Conservation (phyloP, 805 yeast genomes). For the Saturnispora galanensis region DNA sequence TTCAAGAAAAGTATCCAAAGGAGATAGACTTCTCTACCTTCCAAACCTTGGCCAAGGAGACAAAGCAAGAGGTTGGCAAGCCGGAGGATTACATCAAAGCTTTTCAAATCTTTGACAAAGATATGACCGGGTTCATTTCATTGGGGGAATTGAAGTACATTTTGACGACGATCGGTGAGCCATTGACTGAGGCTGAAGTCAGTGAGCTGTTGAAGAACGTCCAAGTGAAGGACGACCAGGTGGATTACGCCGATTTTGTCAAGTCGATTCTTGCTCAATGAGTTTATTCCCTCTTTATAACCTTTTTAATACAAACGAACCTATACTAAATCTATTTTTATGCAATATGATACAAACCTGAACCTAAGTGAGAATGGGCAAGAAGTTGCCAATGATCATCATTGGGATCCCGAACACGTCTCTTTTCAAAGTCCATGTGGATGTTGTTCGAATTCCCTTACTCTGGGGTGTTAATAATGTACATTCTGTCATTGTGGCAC, state of each 20-base stretch:
- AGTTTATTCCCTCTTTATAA: conserved; percentile 5
- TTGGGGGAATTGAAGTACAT: conserved; percentile 95
- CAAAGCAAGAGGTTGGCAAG: conserved; percentile 78
- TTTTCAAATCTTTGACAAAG: conserved; percentile 96
- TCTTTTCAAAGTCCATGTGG: conserved; percentile 88
- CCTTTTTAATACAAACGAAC: not conserved
- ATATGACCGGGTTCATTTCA: conserved; percentile 89
- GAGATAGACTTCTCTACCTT: conserved; percentile 70
- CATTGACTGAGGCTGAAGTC: conserved; percentile 80
- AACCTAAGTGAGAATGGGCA: conserved; percentile 53
- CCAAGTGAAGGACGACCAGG: conserved; percentile 86
- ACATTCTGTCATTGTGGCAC: conserved; percentile 83
- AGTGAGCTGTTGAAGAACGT: conserved; percentile 95
- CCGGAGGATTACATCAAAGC: conserved; percentile 91
- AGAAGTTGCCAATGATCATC: conserved; percentile 91
- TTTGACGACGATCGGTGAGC: conserved; percentile 92
- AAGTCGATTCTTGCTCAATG: conserved; percentile 87
- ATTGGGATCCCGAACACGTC: conserved; percentile 95
- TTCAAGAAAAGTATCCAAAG: conserved; percentile 29
- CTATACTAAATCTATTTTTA: not conserved
- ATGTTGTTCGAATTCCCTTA: conserved; percentile 57
- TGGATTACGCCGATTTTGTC: conserved; percentile 90
- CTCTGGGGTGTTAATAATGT: conserved; percentile 53
- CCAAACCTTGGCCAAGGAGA: conserved; percentile 67
- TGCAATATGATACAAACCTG: not conserved